Evolutionary conservation across 2,329 filamentous ascomycete genomes (phyloP), one percentile per base, ranked within the genome.

Genomic region (Camillea tinctor): DNA sequence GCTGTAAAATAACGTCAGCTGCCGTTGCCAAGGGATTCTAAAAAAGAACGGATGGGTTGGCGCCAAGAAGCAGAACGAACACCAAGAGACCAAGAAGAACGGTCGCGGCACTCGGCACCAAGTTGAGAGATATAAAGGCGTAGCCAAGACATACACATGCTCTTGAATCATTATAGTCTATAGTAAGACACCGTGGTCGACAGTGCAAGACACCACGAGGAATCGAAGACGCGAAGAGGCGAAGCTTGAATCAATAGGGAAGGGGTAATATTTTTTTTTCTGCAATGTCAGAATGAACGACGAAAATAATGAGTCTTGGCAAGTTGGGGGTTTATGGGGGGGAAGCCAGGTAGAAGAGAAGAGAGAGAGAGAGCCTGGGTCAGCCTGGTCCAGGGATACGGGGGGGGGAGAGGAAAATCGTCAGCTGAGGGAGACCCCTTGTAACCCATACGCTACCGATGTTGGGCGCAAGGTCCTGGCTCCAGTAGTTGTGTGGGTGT

Each of bases 1-100:
- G 71, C 71, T 73, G 64, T 70, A 64, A 61, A 66, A 59, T 65
- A 65, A 69, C 65, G 70, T 73, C 67, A 73, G 71, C 67, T 62
- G 55, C 58, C 55, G 60, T 61, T 69, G 71, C 71, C 71, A 73
- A 73, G 71, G 63, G 61, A 64, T 60, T 66, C 65, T 68, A 69
- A 63, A 63, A 30, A 63, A 65, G 64, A 68, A 64, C 58, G 62
- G 69, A 56, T 66, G 66, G 68, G 67, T 69, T 69, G 70, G 68
- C 69, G 71, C 71, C 71, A 73, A 73, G 71, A 72, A 57, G 58
- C 60, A 61, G 58, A 64, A 64, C 60, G 58, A 59, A 64, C 58
- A n/a, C n/a, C n/a, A n/a, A n/a, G n/a, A n/a, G 63, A 64, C 59
- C 53, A 49, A 63, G 54, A 26, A 64, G 55, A 55, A 54, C 55